Conservation (phyloP, 1,284 basidiomycete genomes). For the Bondarzewia mesenterica region DNA sequence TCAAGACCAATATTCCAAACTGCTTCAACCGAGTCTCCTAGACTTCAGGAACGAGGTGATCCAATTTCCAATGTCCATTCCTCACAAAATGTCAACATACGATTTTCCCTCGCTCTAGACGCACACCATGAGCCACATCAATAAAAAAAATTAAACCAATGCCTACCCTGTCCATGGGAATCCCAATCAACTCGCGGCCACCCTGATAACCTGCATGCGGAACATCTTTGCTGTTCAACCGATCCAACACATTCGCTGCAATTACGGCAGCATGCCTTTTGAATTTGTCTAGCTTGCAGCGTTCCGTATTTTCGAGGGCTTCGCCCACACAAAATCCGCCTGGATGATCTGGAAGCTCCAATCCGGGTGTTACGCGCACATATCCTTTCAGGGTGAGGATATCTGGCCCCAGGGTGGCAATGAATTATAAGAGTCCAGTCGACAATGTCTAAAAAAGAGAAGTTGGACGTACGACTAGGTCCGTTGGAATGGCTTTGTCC, state of each 20-base stretch:
- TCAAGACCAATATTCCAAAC: neutral
- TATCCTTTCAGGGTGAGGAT: slow-evolving; percentile 30
- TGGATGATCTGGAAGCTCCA: slow-evolving; percentile 40
- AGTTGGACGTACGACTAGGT: slow-evolving; percentile 42
- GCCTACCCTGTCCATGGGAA: slow-evolving; percentile 4
- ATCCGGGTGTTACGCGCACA: slow-evolving; percentile 40
- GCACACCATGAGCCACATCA: neutral
- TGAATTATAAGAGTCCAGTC: slow-evolving; percentile 18
- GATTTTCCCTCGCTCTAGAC: neutral
- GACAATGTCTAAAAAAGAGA: neutral
- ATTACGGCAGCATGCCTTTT: slow-evolving; percentile 1
- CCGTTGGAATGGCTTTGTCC: slow-evolving; percentile 44
- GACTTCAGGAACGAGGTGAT: neutral
- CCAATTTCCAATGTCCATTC: slow-evolving; percentile 1
- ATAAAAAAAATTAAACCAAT: neutral
- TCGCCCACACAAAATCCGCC: slow-evolving; percentile 53
- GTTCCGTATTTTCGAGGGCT: slow-evolving; percentile 28
- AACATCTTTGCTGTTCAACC: neutral
- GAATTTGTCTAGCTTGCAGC: neutral
- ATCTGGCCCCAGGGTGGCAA: slow-evolving; percentile 32
- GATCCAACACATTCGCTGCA: slow-evolving; percentile 1
- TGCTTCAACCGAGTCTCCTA: neutral
- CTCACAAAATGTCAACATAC: neutral
- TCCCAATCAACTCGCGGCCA: neutral
- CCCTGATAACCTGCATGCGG: neutral